These are phyloP conservation scores for Coemansia furcata DNA, from an alignment of 192 early-diverging fungal species.

Conservation along the genomic window DNA sequence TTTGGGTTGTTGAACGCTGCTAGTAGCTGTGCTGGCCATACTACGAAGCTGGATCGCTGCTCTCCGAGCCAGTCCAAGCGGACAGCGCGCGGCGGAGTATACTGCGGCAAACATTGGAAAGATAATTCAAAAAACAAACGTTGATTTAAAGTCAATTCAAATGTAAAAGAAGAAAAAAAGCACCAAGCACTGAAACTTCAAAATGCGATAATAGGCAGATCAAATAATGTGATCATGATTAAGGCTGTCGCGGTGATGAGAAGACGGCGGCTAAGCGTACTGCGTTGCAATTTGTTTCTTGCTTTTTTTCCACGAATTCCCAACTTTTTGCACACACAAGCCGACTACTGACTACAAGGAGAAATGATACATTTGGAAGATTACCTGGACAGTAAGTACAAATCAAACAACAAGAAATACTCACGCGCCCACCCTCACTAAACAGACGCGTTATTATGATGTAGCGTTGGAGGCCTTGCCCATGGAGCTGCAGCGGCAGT, in stretches of 20 bases:
- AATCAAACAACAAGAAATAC: not conserved
- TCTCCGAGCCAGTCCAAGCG: not conserved
- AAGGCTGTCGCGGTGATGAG: not conserved
- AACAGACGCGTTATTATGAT: constrained; percentile 6
- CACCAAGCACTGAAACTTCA: not conserved
- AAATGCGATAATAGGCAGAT: not conserved
- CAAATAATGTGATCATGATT: not conserved
- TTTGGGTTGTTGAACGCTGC: not conserved
- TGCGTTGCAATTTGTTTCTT: not conserved
- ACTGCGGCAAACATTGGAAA: constrained; percentile 3
- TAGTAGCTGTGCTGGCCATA: constrained; percentile 3
- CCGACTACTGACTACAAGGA: not conserved
- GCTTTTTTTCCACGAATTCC: not conserved
- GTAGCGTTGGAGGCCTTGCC: constrained; percentile 75
- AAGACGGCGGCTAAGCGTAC: not conserved
- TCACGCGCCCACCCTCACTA: no score
- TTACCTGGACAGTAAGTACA: constrained; percentile 79
- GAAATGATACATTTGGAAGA: constrained; percentile 74
- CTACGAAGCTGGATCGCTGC: constrained; percentile 2
- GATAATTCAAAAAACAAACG: not conserved
- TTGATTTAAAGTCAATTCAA: not conserved
- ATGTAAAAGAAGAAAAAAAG: not conserved
- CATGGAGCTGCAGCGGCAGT: constrained; percentile 77
- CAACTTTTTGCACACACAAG: not conserved
- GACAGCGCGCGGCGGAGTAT: not conserved